phyloP scores from a whole-genome alignment of 2,329 filamentous ascomycete species.

The Leptographium procerum region DNA sequence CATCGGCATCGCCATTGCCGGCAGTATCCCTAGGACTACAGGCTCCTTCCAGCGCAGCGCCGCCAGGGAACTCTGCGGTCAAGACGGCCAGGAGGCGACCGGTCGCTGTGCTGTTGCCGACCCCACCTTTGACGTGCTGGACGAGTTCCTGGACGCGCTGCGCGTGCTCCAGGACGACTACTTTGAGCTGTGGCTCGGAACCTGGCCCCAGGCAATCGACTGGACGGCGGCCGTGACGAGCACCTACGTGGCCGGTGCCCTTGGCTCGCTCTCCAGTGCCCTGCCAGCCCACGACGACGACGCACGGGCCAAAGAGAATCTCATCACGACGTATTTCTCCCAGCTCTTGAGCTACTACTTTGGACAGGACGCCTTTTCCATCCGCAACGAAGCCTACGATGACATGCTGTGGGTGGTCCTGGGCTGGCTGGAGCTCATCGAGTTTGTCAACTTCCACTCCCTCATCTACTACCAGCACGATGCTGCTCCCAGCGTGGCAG shows the following conservation, averaged over 20 bases:
- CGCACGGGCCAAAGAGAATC: conserved; percentile 53
- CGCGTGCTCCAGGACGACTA: conserved; percentile 66
- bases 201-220: conserved; percentile 79
- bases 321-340: conserved; percentile 73
- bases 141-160: conserved; percentile 51
- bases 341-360: conserved; percentile 73
- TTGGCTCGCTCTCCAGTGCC: conserved; percentile 58
- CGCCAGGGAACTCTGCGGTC: not conserved
- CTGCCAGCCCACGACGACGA: conserved; percentile 25
- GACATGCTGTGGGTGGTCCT: conserved; percentile 95
- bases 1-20: not conserved
- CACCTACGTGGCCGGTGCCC: conserved; percentile 64
- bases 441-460: conserved; percentile 63
- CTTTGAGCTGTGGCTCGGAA: conserved; percentile 66
- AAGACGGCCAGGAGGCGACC: too few species aligned
- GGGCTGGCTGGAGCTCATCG: conserved; percentile 74
- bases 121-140: conserved; percentile 16
- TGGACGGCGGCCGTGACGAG: conserved; percentile 84
- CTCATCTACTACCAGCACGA: conserved; percentile 41
- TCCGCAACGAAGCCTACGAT: conserved; percentile 71
- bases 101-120: not conserved
- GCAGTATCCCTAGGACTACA: not conserved
- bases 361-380: conserved; percentile 65
- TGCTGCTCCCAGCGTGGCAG: not conserved
- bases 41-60: not conserved